Conservation (phyloP, 2,329 filamentous ascomycete species). For the Aspergillus spinulosporus region DNA sequence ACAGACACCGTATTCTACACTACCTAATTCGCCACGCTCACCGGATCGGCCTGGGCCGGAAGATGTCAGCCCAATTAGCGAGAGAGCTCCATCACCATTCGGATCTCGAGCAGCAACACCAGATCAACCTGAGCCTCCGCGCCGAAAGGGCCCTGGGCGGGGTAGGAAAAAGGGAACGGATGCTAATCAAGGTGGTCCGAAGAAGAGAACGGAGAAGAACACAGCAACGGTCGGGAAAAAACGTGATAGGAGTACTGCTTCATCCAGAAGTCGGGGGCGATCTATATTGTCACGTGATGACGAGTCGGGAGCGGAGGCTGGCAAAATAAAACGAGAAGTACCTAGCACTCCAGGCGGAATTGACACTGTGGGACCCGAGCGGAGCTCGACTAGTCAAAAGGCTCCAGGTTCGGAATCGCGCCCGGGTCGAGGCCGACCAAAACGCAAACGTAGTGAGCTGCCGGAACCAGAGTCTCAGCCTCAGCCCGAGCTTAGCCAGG, state of each 20-base stretch:
- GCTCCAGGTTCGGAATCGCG: conserved; percentile 28
- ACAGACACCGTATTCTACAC: conserved; percentile 35
- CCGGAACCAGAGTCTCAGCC: conserved; percentile 29
- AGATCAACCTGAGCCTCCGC: conserved; percentile 25
- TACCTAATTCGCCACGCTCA: conserved; percentile 40
- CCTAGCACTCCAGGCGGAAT: conserved; percentile 38
- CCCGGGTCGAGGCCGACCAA: conserved; percentile 32
- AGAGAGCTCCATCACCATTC: conserved; percentile 40
- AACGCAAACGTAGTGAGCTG: conserved; percentile 45
- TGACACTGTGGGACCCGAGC: conserved; percentile 35
- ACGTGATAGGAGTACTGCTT: conserved; percentile 37
- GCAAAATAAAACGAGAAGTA: conserved; percentile 35
- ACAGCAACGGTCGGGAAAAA: conserved; percentile 26
- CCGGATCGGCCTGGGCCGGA: conserved; percentile 43
- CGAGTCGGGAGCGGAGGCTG: conserved; percentile 26
- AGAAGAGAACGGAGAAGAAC: conserved; percentile 31
- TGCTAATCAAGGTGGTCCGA: conserved; percentile 21
- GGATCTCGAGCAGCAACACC: conserved; percentile 30
- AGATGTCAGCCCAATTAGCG: conserved; percentile 50
- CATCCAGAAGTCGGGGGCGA: conserved; percentile 39
- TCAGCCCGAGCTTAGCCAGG: conserved; percentile 29
- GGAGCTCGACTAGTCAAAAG: conserved; percentile 32
- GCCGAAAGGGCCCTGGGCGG: conserved; percentile 25
- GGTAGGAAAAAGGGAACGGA: conserved; percentile 23
- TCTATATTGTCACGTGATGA: conserved; percentile 40